phyloP scores from a whole-genome alignment of 257 asterid species.

The Capsicum rhomboideum region DNA sequence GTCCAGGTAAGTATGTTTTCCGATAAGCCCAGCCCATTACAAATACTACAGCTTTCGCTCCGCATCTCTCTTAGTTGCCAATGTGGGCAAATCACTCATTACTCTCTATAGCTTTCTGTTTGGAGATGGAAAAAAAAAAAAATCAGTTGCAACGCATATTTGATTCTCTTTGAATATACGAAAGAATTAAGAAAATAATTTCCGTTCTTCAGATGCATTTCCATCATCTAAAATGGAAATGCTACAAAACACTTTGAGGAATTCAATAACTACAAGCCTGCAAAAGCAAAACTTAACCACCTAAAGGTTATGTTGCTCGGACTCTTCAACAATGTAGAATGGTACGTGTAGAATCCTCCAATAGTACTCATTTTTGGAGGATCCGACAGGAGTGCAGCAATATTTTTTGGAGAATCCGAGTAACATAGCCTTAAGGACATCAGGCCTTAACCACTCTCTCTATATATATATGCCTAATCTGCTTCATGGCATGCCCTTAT shows the following conservation, averaged over 20 bases:
- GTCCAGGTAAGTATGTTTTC: conserved; percentile 12
- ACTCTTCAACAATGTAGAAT: not conserved
- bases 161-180: not conserved
- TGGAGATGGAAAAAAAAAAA: not conserved
- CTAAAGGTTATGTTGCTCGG: not conserved
- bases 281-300: not conserved
- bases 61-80: not conserved
- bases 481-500: not conserved
- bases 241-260: too few relatives aligned
- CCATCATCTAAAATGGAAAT: too few relatives aligned
- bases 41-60: not conserved
- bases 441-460: not conserved
- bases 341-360: not conserved
- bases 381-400: not conserved
- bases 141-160: not conserved
- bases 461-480: not conserved
- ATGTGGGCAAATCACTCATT: not conserved
- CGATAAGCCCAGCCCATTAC: not conserved
- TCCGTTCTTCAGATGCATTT: too few relatives aligned
- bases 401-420: not conserved
- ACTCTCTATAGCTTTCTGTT: not conserved
- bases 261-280: too few relatives aligned
- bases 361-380: not conserved
- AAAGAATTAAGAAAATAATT: not conserved
- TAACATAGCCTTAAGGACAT: not conserved